These are phyloP conservation scores for Sphagnum tenellum DNA, from an alignment of 225 moss, liverwort and hornwort species.

Conservation along the genomic window DNA sequence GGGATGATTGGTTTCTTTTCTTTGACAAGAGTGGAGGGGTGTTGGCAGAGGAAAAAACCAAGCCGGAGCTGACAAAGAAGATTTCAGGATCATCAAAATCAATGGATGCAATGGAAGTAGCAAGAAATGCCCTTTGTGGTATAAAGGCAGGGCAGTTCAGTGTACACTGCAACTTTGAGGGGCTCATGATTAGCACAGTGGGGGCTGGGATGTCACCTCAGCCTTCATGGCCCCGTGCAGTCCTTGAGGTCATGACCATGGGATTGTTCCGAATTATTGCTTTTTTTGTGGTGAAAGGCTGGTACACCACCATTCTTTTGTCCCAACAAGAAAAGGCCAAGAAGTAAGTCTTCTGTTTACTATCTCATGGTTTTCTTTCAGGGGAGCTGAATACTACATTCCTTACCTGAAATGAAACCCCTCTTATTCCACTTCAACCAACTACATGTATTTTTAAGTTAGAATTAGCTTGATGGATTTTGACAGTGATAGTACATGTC, in stretches of 20 bases:
- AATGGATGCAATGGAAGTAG: constrained; percentile 55
- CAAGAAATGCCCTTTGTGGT: constrained; percentile 50
- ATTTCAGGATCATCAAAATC: constrained; percentile 34
- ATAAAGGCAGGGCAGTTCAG: constrained; percentile 65
- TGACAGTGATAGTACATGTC: too few relatives aligned
- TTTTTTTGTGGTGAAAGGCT: constrained; percentile 45
- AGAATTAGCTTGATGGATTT: too few relatives aligned
- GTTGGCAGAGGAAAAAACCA: constrained; percentile 57
- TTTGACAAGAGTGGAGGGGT: neutral
- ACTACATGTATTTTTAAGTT: too few relatives aligned
- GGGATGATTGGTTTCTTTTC: constrained; percentile 23
- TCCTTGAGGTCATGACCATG: constrained; percentile 66
- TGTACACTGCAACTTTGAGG: constrained; percentile 67
- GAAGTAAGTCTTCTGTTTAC: constrained; percentile 27
- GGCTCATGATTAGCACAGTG: constrained; percentile 39
- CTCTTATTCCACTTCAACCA: too few relatives aligned
- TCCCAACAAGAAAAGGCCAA: constrained; percentile 9
- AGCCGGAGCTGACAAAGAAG: constrained; percentile 56
- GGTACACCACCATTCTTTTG: constrained; percentile 51
- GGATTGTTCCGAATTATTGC: constrained; percentile 48
- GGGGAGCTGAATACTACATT: too few relatives aligned
- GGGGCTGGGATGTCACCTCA: constrained; percentile 74
- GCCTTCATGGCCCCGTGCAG: constrained; percentile 42
- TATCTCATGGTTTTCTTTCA: neutral
- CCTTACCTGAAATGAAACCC: too few relatives aligned